Conservation (phyloP, 1,284 basidiomycete species). For the Sanghuangporus baumii region DNA sequence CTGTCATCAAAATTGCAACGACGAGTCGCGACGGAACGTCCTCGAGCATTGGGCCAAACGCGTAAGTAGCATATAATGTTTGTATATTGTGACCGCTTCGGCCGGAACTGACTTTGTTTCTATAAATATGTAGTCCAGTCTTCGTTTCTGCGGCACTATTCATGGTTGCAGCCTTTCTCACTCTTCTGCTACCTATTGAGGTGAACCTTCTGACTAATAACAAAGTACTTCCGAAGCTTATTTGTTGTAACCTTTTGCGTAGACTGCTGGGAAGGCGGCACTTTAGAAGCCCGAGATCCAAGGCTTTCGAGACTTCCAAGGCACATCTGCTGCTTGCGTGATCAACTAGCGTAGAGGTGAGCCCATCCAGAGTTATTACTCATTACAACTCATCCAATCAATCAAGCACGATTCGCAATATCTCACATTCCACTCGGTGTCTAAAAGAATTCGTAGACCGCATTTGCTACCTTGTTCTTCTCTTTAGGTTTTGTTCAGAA, state of each 20-base stretch:
- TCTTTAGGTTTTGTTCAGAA: too few species aligned
- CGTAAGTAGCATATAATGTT: slow-evolving; percentile 23
- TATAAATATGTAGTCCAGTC: slow-evolving; percentile 36
- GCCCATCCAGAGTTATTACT: too few species aligned
- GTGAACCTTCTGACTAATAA: slow-evolving; percentile 26
- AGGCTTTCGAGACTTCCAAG: neutral
- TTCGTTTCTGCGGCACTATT: slow-evolving; percentile 53
- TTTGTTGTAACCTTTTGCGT: neutral
- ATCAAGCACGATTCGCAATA: too few species aligned
- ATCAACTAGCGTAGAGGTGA: too few species aligned
- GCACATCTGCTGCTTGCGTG: neutral
- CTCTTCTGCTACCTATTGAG: slow-evolving; percentile 54
- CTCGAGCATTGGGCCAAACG: slow-evolving; percentile 23
- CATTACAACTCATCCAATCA: too few species aligned
- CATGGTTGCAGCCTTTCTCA: slow-evolving; percentile 41
- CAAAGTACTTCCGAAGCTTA: neutral
- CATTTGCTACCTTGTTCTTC: too few species aligned
- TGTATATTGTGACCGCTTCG: neutral
- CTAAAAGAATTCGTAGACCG: too few species aligned
- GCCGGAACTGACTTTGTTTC: slow-evolving; percentile 12
- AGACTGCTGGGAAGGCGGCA: slow-evolving; percentile 4
- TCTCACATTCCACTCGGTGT: too few species aligned
- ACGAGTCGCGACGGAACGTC: slow-evolving; percentile 22
- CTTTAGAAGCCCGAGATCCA: neutral
- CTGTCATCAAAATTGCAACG: slow-evolving; percentile 46